Base-by-base conservation (phyloP, 1,139 yeast genomes). In the Scheffersomyces illinoinensis region DNA sequence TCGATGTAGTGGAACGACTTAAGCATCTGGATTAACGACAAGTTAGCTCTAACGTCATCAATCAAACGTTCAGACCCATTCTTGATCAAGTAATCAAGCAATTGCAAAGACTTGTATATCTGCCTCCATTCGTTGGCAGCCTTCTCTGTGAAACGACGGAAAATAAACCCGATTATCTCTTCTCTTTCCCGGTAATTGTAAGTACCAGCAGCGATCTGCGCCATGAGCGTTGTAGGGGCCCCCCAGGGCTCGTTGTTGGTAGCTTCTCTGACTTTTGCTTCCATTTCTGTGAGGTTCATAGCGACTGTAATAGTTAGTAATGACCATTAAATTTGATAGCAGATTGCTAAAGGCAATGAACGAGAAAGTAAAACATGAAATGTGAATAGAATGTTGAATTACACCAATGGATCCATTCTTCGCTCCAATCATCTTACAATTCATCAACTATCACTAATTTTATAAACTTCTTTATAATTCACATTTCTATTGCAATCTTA, bases 181-280 rank as follows among this genome's bases (percentile, higher is more conserved):
- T 89, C 93, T 61, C 96, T 76, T 68, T 90, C 96, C 63, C 92
- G 78, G 69, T 90, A 90, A 75, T 91, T 91, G 76, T 91, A 91
- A 5, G 99, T 95, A 1, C 97, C 98, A 47, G 93, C 90, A 5
- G 99, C 96, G 67, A 96, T 95, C 71, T 93, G 96, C 62, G 89
- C 90, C 98, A 96, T 95, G 71, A 91, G 78, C 2, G 97, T 85
- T 5, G 96, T 85, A 1, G 97, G 88, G 3, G 98, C 96, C n/a
- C 99, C 99, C 99, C 99, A 95, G 2, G 99, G 99, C 75, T 95
- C 99, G 72, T 95, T 95, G 73, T 95, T 95, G 58, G 99, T 95
- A 54, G 98, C 98, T 74, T 95, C 98, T 63, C 99, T 87, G 21
- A 93, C 99, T 75, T 91, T 93, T 54, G 97, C 90, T 76, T 95